Conservation (phyloP, 768 basidiomycete species). For the Suillus sp. region DNA sequence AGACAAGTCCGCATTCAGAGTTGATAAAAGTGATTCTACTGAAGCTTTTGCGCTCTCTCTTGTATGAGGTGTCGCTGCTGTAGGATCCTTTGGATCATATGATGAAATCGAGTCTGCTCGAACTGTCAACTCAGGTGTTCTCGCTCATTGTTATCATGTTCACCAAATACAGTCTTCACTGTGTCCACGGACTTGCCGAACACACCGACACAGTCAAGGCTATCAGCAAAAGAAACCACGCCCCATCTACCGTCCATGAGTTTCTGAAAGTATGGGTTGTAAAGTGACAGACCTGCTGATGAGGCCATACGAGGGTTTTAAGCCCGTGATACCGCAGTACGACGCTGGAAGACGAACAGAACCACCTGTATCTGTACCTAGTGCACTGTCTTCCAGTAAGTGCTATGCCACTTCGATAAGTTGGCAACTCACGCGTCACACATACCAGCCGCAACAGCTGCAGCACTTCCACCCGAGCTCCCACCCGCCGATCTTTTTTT, state of each 20-base stretch:
- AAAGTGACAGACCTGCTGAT: constrained; percentile 67
- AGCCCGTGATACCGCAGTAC: constrained; percentile 88
- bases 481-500: constrained; percentile 79
- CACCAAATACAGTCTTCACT: constrained; percentile 65
- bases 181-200: constrained; percentile 56
- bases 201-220: constrained; percentile 91
- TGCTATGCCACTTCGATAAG: constrained; percentile 11
- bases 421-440: constrained; percentile 71
- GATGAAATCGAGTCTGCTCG: constrained; percentile 36
- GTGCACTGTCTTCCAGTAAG: constrained; percentile 54
- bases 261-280: constrained; percentile 6
- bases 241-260: constrained; percentile 65
- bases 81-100: constrained; percentile 75
- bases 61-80: constrained; percentile 51
- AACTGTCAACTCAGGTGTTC: background rate
- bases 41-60: constrained; percentile 39
- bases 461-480: constrained; percentile 94
- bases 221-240: constrained; percentile 91
- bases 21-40: constrained; percentile 20
- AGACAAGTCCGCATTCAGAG: background rate
- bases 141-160: constrained; percentile 24
- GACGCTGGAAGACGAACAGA: constrained; percentile 92
- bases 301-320: constrained; percentile 95
- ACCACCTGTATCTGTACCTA: constrained; percentile 95
- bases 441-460: constrained; percentile 84